phyloP scores from a whole-genome alignment of 345 rosid species.

The Passiflora organensis region DNA sequence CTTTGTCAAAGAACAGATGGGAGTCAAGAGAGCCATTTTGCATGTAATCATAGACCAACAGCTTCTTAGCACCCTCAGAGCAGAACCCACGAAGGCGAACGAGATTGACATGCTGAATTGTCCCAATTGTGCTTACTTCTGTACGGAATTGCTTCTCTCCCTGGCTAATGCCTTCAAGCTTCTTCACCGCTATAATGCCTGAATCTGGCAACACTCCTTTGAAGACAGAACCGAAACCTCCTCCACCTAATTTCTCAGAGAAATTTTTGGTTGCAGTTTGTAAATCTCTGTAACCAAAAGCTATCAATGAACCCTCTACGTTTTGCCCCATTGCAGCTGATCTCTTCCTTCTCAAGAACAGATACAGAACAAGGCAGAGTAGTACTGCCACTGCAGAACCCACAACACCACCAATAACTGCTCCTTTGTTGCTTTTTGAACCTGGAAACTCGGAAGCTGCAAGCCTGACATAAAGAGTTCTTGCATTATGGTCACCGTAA shows the following conservation, averaged over 20 bases:
- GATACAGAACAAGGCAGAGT: conserved; percentile 23
- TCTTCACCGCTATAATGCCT: conserved; percentile 68
- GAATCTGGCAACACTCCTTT: conserved; percentile 65
- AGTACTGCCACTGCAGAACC: conserved; percentile 29
- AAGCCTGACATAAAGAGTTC: conserved; percentile 42
- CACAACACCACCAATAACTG: conserved; percentile 33
- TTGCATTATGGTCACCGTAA: conserved; percentile 30
- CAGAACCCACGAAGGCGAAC: conserved; percentile 86
- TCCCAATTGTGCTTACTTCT: conserved; percentile 70
- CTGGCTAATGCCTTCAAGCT: conserved; percentile 67
- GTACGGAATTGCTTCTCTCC: conserved; percentile 88
- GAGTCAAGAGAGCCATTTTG: conserved; percentile 62
- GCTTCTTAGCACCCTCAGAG: conserved; percentile 52
- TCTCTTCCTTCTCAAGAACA: conserved; percentile 30
- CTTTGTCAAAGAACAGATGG: conserved; percentile 38
- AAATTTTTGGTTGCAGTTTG: conserved; percentile 69
- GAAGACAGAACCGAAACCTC: conserved; percentile 87
- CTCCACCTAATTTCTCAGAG: conserved; percentile 71
- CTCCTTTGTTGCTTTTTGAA: conserved; percentile 27
- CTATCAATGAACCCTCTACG: conserved; percentile 59
- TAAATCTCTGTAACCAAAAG: conserved; percentile 60
- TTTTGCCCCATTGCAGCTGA: conserved; percentile 21
- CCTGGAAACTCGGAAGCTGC: conserved; percentile 60
- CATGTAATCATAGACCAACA: conserved; percentile 78
- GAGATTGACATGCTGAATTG: conserved; percentile 73